A percentile compares a stretch with the other conserved stretches of the same genome.
Conservation (phyloP, 148 eudicot genomes). For the Nyssa sinensis region DNA sequence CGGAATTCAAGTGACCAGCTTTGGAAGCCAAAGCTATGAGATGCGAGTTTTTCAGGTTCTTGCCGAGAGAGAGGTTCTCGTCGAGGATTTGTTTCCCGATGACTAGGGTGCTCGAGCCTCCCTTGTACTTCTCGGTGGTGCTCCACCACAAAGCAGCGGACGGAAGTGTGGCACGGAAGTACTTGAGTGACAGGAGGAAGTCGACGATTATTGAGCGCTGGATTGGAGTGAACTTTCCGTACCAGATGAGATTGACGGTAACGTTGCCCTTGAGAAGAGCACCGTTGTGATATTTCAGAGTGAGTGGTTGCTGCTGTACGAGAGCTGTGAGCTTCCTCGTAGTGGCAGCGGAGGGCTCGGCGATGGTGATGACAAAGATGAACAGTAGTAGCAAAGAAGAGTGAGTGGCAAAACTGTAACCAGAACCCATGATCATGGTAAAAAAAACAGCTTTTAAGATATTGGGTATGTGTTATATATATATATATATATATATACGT, state of each 20-base stretch:
- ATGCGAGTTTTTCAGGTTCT: constrained; percentile 33
- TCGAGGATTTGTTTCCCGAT: constrained; percentile 42
- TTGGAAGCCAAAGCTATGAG: constrained; percentile 33
- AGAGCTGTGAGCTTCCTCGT: too few species aligned
- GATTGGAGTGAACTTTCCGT: constrained; percentile 58
- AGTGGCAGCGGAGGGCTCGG: constrained; percentile 22
- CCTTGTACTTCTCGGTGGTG: constrained; percentile 57
- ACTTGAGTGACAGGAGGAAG: constrained; percentile 47
- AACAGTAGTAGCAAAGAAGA: constrained; percentile 13
- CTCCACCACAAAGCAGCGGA: constrained; percentile 70
- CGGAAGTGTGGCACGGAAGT: constrained; percentile 30
- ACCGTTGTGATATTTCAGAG: constrained; percentile 60
- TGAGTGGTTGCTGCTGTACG: constrained; percentile 40
- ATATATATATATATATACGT: too few species aligned
- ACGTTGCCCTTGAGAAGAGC: constrained; percentile 58
- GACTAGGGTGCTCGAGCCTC: constrained; percentile 31
- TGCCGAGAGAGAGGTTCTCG: constrained; percentile 51
- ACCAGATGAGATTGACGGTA: constrained; percentile 66
- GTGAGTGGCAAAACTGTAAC: constrained; percentile 26
- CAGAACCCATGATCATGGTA: constrained; percentile 24
- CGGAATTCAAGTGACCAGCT: constrained; percentile 8
- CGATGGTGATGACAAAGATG: constrained; percentile 1
- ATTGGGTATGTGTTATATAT: too few species aligned
- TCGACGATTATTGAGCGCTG: constrained; percentile 67
- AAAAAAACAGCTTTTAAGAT: too few species aligned